Evolutionary conservation across 129 eudicot genomes (phyloP), one percentile per base, ranked within the genome.

Genomic region (Flaveria ramosissima): DNA sequence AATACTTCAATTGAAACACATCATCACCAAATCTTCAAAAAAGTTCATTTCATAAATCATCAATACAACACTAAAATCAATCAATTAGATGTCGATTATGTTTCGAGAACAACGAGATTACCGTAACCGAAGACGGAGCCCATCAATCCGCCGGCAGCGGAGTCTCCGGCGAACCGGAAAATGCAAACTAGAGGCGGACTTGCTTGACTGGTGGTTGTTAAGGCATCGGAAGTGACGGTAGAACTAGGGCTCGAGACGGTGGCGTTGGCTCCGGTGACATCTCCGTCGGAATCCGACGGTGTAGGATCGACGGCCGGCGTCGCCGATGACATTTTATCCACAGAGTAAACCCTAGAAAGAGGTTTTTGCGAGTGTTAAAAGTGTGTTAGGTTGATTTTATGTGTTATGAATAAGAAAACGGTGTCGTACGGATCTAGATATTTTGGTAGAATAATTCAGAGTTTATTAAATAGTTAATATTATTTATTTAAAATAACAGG

Each of bases 101-200:
- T 32, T 32, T 32, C 39, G 39, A 32, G 6, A 0, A 73, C 30
- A 41, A 63, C 41, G 65, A 36, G 7, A 24, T 43, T 20, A 93
- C 98, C 98, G 55, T 80, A 82, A 36, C 96, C 98, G 67, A 93
- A 90, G 24, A 93, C 71, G 17, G 98, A 90, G 76, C 98, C 98
- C 95, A 90, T 88, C 23, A 88, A 75, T 59, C 95, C 98, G 39
- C 98, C 96, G 13, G 79, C 89, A 15, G 88, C 88, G 8, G 98
- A 75, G 77, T 93, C 92, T 1, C 89, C 89, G 63, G 87, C 95
- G 12, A 80, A 86, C 62, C 87, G 70, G 71, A 76, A 16, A 51
- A 90, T 74, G 83, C 92, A 90, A 57, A 93, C 92, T 27, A 90
- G 64, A 0, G 96, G 88, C 19, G 96, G 83, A 78, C 83, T 83